Base-by-base conservation (phyloP, 495 filamentous ascomycete genomes). In the Hypoxylon subgilvum region DNA sequence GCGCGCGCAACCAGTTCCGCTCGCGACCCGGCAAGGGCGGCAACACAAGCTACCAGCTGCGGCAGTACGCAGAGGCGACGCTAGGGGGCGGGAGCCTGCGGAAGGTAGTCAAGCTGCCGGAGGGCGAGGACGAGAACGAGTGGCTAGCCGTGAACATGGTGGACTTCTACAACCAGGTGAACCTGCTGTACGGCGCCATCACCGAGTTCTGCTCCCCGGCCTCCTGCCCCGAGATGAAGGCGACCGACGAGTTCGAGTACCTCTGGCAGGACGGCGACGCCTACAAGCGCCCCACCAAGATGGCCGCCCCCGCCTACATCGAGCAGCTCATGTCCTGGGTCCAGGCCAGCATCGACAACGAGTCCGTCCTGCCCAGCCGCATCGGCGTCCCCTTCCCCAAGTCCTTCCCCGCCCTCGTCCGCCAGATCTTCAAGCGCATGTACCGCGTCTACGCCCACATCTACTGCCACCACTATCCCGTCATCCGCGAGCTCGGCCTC, bases 91-190 rank as follows among this genome's bases (percentile, higher is more conserved):
- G 94, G 27, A 96, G 91, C 74, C 78, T 98, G 76, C 83, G 91
- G 60, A 97, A 97, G 77, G 92, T 94, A 27, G 94, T 98, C 59
- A 95, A 91, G 79, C 79, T 97, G 38, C 94, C 95, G 10, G 95
- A 98, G 70, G 94, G 95, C 36, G 94, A 98, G 68, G 94, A 97
- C 75, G 76, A 92, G 72, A 95, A 94, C 72, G 94, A 98, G 74
- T 98, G 94, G 94, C 76, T 97, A 55, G 94, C 94, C 18, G 95
- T 97, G 41, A 97, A 98, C 72, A 93, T 98, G 69, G 94, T 98
- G 76, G 94, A 98, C 73, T 98, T 98, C 76, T 98, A 97, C 84
- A 98, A 97, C 76, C 94, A 98, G 73, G 94, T 97, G 73, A 98
- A 98, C 76, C 86, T 98, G 19, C 88, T 98, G 47, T 98, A 98